phyloP scores from a whole-genome alignment of 192 early-diverging fungal genomes.

The Backusella tarrabulga region DNA sequence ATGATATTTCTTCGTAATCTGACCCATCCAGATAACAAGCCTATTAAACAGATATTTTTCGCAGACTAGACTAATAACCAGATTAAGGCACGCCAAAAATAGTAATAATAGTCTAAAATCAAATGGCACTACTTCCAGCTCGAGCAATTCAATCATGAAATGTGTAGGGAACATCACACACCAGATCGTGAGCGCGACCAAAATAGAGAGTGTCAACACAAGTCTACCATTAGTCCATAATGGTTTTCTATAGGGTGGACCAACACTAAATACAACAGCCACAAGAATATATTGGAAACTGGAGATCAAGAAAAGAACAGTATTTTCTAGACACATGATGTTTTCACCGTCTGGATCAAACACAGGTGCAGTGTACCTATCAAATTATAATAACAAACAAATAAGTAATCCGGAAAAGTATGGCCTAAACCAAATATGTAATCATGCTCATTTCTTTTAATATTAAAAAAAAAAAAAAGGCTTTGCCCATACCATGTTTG shows the following conservation, averaged over 20 bases:
- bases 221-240: conserved; percentile 90
- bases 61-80: conserved; percentile 42
- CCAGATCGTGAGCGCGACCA: conserved; percentile 48
- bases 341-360: conserved; percentile 66
- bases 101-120: conserved; percentile 62
- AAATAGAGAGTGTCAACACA: conserved; percentile 55
- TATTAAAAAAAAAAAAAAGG: neutral
- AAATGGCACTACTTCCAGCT: conserved; percentile 61
- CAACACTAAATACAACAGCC: conserved; percentile 93
- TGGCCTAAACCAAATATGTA: neutral
- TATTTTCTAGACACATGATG: conserved; percentile 86
- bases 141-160: conserved; percentile 55
- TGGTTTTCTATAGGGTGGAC: conserved; percentile 89
- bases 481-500: conserved; percentile 68
- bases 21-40: conserved; percentile 8
- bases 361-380: conserved; percentile 50
- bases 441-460: neutral
- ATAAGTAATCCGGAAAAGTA: neutral
- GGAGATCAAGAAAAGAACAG: conserved; percentile 84
- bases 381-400: neutral
- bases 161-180: conserved; percentile 54
- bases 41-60: conserved; percentile 47
- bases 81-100: conserved; percentile 58
- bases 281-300: conserved; percentile 93
- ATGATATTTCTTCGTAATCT: neutral